phyloP scores from a whole-genome alignment of 2,329 filamentous ascomycete species.

The Epichloe glyceriae region DNA sequence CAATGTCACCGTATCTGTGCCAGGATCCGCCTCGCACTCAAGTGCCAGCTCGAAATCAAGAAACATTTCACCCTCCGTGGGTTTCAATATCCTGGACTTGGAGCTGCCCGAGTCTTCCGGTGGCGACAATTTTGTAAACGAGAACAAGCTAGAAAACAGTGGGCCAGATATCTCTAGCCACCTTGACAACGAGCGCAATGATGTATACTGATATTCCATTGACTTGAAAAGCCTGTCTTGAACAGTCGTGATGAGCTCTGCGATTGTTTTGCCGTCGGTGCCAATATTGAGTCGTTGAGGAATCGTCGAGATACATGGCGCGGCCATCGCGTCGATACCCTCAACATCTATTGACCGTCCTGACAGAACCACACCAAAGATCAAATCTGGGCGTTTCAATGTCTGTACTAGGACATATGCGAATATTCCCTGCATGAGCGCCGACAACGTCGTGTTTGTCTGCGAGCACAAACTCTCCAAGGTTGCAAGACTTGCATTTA shows the following conservation, averaged over 20 bases:
- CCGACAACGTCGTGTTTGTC: constrained; percentile 15
- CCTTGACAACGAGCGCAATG: background rate
- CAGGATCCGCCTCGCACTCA: background rate
- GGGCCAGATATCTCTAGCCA: background rate
- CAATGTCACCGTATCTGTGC: background rate
- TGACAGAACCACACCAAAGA: constrained; percentile 6
- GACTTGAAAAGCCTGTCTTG: background rate
- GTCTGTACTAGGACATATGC: constrained; percentile 20
- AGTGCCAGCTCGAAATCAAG: background rate
- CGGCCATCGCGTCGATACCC: constrained; percentile 18
- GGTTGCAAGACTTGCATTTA: background rate
- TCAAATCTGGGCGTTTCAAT: constrained; percentile 1
- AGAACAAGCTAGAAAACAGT: background rate
- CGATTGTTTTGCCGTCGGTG: background rate
- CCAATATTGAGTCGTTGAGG: constrained; percentile 18
- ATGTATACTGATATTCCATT: background rate
- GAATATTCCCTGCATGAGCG: constrained; percentile 20
- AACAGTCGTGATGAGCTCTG: background rate
- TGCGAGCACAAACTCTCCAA: background rate
- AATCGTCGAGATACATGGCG: constrained; percentile 24
- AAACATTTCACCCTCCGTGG: background rate
- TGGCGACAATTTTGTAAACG: background rate
- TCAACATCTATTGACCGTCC: constrained; percentile 10
- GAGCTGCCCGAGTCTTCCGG: background rate
- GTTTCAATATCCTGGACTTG: background rate